phyloP scores from a whole-genome alignment of 768 basidiomycete genomes.

The Phanerochaete sordida region DNA sequence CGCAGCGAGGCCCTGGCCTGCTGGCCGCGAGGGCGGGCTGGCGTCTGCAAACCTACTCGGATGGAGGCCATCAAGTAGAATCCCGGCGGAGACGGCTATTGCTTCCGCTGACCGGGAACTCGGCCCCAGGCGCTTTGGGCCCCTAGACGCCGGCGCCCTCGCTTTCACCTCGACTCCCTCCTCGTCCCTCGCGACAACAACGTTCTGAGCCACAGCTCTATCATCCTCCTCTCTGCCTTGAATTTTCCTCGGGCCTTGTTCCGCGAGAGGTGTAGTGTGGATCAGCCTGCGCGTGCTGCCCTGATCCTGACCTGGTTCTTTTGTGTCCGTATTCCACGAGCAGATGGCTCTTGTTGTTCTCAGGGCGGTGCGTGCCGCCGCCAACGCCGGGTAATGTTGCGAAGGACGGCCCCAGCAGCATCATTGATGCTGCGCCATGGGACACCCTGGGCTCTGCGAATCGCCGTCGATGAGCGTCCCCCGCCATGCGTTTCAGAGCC shows the following conservation, averaged over 20 bases:
- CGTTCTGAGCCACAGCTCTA: not conserved
- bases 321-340: not conserved
- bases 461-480: not conserved
- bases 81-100: constrained; percentile 1
- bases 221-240: too few relatives aligned
- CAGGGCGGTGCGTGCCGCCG: not conserved
- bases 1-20: not conserved
- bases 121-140: not conserved
- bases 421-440: not conserved
- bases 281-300: not conserved
- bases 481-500: not conserved
- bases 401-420: not conserved
- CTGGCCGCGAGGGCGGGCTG: not conserved
- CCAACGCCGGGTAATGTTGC: not conserved
- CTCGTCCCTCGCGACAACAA: not conserved
- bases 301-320: not conserved
- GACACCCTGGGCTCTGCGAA: not conserved
- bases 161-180: constrained; percentile 1
- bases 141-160: not conserved
- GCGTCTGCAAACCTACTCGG: not conserved
- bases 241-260: not conserved
- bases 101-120: constrained; percentile 1
- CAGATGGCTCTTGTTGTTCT: not conserved
- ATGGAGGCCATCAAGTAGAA: not conserved
- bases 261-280: not conserved